These are phyloP conservation scores for Fusarium sp. DNA, from an alignment of 2,329 filamentous ascomycete species.

Conservation along the genomic window DNA sequence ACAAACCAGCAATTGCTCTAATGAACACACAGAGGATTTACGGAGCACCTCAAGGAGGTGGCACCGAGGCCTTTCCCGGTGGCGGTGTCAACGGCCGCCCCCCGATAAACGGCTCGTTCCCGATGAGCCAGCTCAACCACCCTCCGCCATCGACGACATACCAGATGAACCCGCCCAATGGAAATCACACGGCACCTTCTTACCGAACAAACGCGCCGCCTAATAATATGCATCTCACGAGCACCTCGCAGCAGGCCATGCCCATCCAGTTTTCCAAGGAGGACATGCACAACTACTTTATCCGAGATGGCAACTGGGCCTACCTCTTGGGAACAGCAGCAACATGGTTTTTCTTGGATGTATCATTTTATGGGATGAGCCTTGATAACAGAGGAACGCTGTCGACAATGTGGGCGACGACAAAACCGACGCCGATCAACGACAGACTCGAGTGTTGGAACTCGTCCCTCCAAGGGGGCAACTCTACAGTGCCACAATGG, in stretches of 20 bases:
- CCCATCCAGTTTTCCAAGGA: slow-evolving; percentile 62
- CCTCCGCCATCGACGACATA: slow-evolving; percentile 28
- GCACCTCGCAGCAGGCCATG: slow-evolving; percentile 51
- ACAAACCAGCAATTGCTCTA: slow-evolving; percentile 69
- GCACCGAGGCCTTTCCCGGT: slow-evolving; percentile 32
- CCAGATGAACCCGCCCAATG: slow-evolving; percentile 42
- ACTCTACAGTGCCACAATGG: slow-evolving; percentile 59
- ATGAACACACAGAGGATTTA: slow-evolving; percentile 71
- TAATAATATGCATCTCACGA: slow-evolving; percentile 39
- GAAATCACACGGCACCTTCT: slow-evolving; percentile 29
- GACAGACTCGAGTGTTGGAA: slow-evolving; percentile 60
- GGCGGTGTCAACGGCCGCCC: slow-evolving; percentile 18
- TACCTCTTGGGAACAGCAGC: slow-evolving; percentile 57
- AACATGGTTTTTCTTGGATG: slow-evolving; percentile 66
- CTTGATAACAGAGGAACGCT: slow-evolving; percentile 57
- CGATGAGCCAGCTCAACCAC: slow-evolving; percentile 35
- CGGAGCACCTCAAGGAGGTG: slow-evolving; percentile 50
- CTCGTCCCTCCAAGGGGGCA: slow-evolving; percentile 56
- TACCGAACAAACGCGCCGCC: slow-evolving; percentile 37
- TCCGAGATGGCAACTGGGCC: slow-evolving; percentile 53
- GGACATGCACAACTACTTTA: slow-evolving; percentile 64
- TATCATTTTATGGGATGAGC: slow-evolving; percentile 66
- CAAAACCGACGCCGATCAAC: slow-evolving; percentile 48
- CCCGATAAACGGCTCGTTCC: slow-evolving; percentile 36
- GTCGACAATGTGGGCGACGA: slow-evolving; percentile 55